These are phyloP conservation scores for Nigrospora osmanthi DNA, from an alignment of 2,329 filamentous ascomycete species.

Conservation along the genomic window DNA sequence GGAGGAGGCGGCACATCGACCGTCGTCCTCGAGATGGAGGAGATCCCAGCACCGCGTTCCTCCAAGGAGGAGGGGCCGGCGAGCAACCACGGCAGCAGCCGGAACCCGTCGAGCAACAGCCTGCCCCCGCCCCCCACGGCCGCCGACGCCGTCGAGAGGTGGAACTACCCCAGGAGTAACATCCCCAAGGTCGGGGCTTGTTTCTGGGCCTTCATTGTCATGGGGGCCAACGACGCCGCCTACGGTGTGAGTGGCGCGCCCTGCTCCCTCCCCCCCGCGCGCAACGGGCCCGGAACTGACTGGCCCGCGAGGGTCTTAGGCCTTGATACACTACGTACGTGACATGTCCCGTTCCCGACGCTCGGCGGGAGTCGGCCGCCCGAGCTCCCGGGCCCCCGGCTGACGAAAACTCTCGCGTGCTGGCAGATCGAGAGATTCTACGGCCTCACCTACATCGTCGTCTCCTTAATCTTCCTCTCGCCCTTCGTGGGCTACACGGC, in stretches of 20 bases:
- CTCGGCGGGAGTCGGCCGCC: background rate
- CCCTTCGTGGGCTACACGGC: slow-evolving; percentile 36
- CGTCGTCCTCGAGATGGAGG: slow-evolving; percentile 1
- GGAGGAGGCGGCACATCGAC: background rate
- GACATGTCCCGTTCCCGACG: background rate
- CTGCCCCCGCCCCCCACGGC: slow-evolving; percentile 12
- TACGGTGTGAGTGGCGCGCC: slow-evolving; percentile 40
- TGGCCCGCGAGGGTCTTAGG: slow-evolving; percentile 18
- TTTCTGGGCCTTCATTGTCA: slow-evolving; percentile 50
- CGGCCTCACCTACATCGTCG: slow-evolving; percentile 34
- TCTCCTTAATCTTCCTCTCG: slow-evolving; percentile 39
- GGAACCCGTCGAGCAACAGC: background rate
- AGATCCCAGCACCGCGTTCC: background rate
- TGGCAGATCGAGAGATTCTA: slow-evolving; percentile 36
- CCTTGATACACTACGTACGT: slow-evolving; percentile 44
- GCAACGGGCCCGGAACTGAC: too few species aligned
- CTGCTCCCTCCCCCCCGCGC: background rate
- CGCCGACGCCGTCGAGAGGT: slow-evolving; percentile 27
- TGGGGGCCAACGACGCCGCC: slow-evolving; percentile 51
- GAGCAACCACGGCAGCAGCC: background rate
- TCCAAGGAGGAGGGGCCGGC: background rate
- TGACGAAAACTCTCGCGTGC: background rate
- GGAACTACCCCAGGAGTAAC: slow-evolving; percentile 42
- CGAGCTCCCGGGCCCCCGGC: background rate
- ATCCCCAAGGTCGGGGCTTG: slow-evolving; percentile 39